Conservation (phyloP, 257 asterid species). For the Marsdenia floribunda region DNA sequence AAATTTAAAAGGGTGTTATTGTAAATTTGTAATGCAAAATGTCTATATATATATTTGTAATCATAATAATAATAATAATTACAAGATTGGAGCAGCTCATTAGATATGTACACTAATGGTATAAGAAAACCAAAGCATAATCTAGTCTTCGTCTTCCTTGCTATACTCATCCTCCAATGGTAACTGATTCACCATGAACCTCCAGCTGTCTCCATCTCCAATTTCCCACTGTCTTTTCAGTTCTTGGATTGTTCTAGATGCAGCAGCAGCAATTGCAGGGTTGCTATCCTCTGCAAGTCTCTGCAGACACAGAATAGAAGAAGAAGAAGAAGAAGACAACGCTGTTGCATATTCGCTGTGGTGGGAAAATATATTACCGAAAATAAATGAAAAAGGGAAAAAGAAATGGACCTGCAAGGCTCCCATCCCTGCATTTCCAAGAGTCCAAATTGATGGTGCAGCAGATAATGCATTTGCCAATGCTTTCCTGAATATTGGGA, state of each 20-base stretch:
- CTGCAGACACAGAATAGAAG: constrained; percentile 26
- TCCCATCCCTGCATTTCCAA: constrained; percentile 99
- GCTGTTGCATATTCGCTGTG: neutral
- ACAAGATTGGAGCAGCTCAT: neutral
- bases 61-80: too few relatives aligned
- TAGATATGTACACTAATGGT: constrained; percentile 21
- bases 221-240: constrained; percentile 92
- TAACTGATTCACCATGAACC: constrained; percentile 73
- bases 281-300: constrained; percentile 85
- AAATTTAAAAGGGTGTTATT: too few relatives aligned
- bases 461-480: constrained; percentile 86
- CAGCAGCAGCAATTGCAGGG: constrained; percentile 90
- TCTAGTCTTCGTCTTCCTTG: constrained; percentile 34
- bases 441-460: constrained; percentile 97
- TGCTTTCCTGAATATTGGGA: constrained; percentile 59
- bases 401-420: constrained; percentile 63
- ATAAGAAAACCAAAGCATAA: neutral
- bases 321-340: neutral
- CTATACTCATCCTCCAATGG: constrained; percentile 16
- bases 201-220: constrained; percentile 92
- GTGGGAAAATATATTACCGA: neutral
- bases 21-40: too few relatives aligned
- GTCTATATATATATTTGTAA: too few relatives aligned
- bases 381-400: neutral
- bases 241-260: constrained; percentile 66